These are phyloP conservation scores for Rhinocladiella mackenziei DNA, from an alignment of 2,329 filamentous ascomycete genomes.

Conservation along the genomic window DNA sequence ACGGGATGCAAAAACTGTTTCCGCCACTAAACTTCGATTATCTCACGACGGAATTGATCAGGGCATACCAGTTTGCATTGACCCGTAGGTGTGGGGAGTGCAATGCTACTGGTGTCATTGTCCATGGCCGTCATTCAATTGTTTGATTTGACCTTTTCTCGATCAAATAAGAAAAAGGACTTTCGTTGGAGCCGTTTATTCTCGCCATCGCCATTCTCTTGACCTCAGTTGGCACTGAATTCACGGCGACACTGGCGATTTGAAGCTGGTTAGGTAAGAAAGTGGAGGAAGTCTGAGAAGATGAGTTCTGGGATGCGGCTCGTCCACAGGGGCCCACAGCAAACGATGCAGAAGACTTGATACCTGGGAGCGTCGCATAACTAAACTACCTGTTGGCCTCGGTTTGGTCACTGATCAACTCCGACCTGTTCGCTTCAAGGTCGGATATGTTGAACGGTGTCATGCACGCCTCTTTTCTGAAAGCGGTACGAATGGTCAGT, in stretches of 20 bases:
- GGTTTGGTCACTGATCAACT: conserved; percentile 72
- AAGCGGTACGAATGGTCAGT: conserved; percentile 67
- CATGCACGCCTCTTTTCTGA: conserved; percentile 72
- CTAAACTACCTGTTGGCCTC: conserved; percentile 64
- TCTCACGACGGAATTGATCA: conserved; percentile 42
- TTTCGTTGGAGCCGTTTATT: conserved; percentile 10
- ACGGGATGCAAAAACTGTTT: conserved; percentile 50
- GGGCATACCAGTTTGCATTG: conserved; percentile 45
- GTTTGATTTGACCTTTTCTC: conserved; percentile 8
- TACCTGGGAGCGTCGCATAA: conserved; percentile 67
- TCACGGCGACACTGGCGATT: conserved; percentile 43
- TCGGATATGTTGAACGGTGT: conserved; percentile 72
- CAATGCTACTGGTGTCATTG: conserved; percentile 26
- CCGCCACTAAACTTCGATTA: conserved; percentile 51
- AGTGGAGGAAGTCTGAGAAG: conserved; percentile 60
- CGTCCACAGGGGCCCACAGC: conserved; percentile 42
- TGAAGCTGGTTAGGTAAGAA: conserved; percentile 60
- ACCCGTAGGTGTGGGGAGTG: conserved; percentile 34
- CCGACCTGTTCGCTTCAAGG: conserved; percentile 65
- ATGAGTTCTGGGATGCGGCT: conserved; percentile 66
- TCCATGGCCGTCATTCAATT: conserved; percentile 9
- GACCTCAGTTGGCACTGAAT: conserved; percentile 27
- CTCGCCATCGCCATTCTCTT: conserved; percentile 11
- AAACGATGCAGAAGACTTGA: conserved; percentile 35
- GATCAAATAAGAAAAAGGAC: conserved; percentile 2